These are phyloP conservation scores for Quercus mongolica DNA, from an alignment of 306 rosid genomes.

Conservation along the genomic window DNA sequence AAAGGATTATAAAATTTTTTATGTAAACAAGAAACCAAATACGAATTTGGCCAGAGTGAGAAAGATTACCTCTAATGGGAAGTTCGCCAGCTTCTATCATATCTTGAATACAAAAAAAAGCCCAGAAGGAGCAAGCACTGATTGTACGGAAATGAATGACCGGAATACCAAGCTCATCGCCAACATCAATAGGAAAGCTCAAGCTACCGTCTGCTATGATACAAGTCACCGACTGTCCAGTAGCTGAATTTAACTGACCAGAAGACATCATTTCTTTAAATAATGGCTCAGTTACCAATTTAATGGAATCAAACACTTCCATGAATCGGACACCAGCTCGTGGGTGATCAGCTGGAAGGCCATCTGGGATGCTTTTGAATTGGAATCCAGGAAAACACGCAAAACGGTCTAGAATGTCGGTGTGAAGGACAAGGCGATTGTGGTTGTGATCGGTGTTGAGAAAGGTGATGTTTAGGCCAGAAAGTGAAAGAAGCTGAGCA, in stretches of 20 bases:
- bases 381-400: slow-evolving; percentile 18
- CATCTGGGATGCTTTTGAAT: slow-evolving; percentile 30
- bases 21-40: too few species aligned
- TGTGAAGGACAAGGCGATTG: slow-evolving; percentile 4
- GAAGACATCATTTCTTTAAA: slow-evolving; percentile 22
- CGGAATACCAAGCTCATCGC: slow-evolving; percentile 27
- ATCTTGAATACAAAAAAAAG: slow-evolving; percentile 27
- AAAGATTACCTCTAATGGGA: slow-evolving; percentile 40
- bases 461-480: slow-evolving; percentile 24
- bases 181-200: slow-evolving; percentile 28
- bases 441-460: slow-evolving; percentile 28
- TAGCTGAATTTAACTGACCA: neutral
- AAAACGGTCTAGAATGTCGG: slow-evolving; percentile 1
- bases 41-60: neutral
- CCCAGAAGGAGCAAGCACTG: slow-evolving; percentile 43
- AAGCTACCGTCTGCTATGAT: slow-evolving; percentile 40
- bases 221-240: slow-evolving; percentile 14
- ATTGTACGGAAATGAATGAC: slow-evolving; percentile 37
- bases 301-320: neutral
- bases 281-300: slow-evolving; percentile 17
- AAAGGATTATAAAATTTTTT: too few species aligned
- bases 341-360: slow-evolving; percentile 16
- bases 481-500: slow-evolving; percentile 31
- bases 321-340: neutral
- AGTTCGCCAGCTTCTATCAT: slow-evolving; percentile 31